These are phyloP conservation scores for Volvariella volvacea DNA, from an alignment of 1,284 basidiomycete species.

Conservation along the genomic window DNA sequence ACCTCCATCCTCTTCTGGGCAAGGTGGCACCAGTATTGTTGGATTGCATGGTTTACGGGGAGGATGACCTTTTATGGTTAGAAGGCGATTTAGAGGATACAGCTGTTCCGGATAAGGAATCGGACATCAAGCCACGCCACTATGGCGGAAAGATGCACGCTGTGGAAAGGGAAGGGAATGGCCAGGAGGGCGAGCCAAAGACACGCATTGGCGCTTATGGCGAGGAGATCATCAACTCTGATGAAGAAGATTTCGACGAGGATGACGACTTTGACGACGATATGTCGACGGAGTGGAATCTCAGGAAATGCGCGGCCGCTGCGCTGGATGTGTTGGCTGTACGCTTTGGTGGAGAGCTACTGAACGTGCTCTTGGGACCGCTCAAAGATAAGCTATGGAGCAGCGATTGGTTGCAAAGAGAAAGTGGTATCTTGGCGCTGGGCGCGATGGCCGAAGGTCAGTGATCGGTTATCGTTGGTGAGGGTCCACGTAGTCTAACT, in stretches of 20 bases:
- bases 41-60: slow-evolving; percentile 96
- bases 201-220: slow-evolving; percentile 59
- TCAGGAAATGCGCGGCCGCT: slow-evolving; percentile 96
- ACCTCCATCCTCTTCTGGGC: slow-evolving; percentile 79
- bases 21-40: slow-evolving; percentile 91
- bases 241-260: slow-evolving; percentile 83
- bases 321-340: slow-evolving; percentile 97
- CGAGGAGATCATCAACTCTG: slow-evolving; percentile 64
- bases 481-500: slow-evolving; percentile 6
- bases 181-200: slow-evolving; percentile 40
- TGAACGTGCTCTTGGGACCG: slow-evolving; percentile 85
- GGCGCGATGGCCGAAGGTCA: slow-evolving; percentile 97
- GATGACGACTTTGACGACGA: slow-evolving; percentile 92
- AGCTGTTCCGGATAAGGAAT: slow-evolving; percentile 85
- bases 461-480: slow-evolving; percentile 16
- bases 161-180: slow-evolving; percentile 65
- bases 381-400: slow-evolving; percentile 95
- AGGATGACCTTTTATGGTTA: slow-evolving; percentile 93
- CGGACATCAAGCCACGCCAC: slow-evolving; percentile 94
- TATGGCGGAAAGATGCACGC: slow-evolving; percentile 84
- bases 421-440: slow-evolving; percentile 93
- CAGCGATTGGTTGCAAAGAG: slow-evolving; percentile 89
- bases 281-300: slow-evolving; percentile 97
- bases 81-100: slow-evolving; percentile 92
- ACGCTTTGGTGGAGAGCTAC: slow-evolving; percentile 80